Evolutionary conservation across 768 basidiomycete genomes (phyloP).

Genomic region (Cystofilobasidium ferigula): DNA sequence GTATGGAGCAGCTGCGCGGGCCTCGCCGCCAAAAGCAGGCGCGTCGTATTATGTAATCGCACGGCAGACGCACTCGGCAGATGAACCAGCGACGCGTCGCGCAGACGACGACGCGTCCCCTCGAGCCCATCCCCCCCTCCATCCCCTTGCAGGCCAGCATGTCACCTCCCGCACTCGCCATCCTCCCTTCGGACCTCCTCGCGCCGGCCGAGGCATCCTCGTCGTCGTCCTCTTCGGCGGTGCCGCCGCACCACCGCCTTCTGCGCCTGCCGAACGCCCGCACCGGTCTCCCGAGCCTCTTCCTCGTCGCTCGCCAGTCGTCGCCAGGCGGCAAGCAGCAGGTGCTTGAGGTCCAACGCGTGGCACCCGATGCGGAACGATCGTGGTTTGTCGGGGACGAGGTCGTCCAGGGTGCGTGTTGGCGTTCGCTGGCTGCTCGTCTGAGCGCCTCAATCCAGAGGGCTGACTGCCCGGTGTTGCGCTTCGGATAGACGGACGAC

Average conservation of each 20-base stretch:
- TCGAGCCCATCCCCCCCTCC: not conserved
- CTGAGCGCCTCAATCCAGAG: not conserved
- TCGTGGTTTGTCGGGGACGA: slow-evolving; percentile 20
- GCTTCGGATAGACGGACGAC: slow-evolving; percentile 7
- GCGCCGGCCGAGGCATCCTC: not conserved
- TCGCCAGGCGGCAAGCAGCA: not conserved
- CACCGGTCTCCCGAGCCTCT: slow-evolving; percentile 17
- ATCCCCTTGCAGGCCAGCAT: not conserved
- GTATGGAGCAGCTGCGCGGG: too few species aligned
- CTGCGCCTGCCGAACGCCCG: slow-evolving; percentile 21
- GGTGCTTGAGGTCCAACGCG: slow-evolving; percentile 12
- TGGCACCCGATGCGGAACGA: slow-evolving; percentile 16
- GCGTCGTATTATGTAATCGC: too few species aligned
- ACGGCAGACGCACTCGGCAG: too few species aligned
- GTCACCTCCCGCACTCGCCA: not conserved
- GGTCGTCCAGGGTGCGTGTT: slow-evolving; percentile 18
- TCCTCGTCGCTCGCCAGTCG: too few species aligned
- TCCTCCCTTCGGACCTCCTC: not conserved
- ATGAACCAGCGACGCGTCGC: slow-evolving; percentile 6
- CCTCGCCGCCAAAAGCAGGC: too few species aligned
- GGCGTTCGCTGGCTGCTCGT: not conserved
- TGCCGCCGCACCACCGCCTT: slow-evolving; percentile 1
- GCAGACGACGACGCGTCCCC: too few species aligned
- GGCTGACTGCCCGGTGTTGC: not conserved
- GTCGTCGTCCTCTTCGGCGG: not conserved